These are phyloP conservation scores for Oropetium thomaeum DNA, from an alignment of 176 grass and related monocot genomes.

Conservation along the genomic window DNA sequence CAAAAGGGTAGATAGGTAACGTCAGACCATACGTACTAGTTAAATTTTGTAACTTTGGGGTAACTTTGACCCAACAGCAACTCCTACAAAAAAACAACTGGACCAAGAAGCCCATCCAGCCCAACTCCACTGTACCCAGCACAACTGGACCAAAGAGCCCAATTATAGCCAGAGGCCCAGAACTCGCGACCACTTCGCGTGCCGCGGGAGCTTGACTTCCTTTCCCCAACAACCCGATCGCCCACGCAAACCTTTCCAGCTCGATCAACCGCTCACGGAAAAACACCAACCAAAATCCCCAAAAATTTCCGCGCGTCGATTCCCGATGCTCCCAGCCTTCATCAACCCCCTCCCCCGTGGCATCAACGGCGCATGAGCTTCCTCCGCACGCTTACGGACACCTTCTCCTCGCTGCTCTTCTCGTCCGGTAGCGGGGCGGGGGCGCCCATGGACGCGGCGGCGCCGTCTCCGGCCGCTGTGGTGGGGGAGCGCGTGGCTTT, in stretches of 20 bases:
- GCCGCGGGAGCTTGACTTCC: constrained; percentile 6
- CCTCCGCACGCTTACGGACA: constrained; percentile 49
- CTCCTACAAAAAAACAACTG: too few species aligned
- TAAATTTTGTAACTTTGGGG: too few species aligned
- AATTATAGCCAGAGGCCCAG: too few species aligned
- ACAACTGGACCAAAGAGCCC: too few species aligned
- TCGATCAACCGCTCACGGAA: constrained; percentile 13
- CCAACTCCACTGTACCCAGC: too few species aligned
- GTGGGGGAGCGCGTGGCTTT: constrained; percentile 79
- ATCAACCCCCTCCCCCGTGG: background rate
- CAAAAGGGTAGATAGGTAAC: background rate
- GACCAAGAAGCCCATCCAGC: too few species aligned
- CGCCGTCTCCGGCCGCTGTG: constrained; percentile 45
- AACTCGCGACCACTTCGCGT: background rate
- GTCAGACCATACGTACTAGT: background rate
- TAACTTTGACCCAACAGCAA: too few species aligned
- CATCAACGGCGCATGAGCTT: constrained; percentile 53
- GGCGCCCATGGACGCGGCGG: constrained; percentile 29
- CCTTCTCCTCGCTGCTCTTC: constrained; percentile 41
- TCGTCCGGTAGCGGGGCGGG: background rate
- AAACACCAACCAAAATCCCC: constrained; percentile 8
- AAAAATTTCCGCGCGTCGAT: background rate
- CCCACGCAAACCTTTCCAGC: constrained; percentile 25
- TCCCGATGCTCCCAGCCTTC: background rate
- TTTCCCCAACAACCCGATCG: constrained; percentile 10